Base-by-base conservation (phyloP, 306 rosid species). In the Lathyrus oleraceus region DNA sequence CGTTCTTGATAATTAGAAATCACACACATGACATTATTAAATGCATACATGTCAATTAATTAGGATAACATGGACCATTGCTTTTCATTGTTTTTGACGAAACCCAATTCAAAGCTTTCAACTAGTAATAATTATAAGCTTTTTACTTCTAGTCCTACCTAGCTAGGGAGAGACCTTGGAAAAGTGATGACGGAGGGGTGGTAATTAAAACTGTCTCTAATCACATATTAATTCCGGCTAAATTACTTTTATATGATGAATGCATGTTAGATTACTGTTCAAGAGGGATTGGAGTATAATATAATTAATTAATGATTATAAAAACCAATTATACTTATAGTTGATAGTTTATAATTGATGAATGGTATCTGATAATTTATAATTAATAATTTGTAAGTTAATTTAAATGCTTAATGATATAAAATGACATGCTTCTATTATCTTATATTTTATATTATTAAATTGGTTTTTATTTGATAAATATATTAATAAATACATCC, bases 91-190 rank as follows among this genome's bases (percentile, higher is more conserved):
- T 53, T 76, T 76, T 70, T 69, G 73, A 62, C 76, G 20, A 69
- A 79, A 59, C 14, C 51, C 14, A 6, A 30, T 60, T 76, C 40
- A 69, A 70, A 73, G 39, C 73, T 49, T 43, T 81, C 75, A 76
- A 65, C 67, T 49, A 35, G 7, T 7, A 65, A 44, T 69, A 69
- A 80, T 59, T 51, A 51, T 8, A 8, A 19, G 21, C 15, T 36
- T 47, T 35, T 35, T 32, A 54, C 47, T 42, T 11, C 63, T 39
- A 60, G 35, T n/a, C 47, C 69, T 10, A 47, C 61, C 57, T 61
- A 48, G 68, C 57, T 61, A 48, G 72, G 70, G 57, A 38, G 69
- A 15, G 20, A 58, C 7, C 3, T 23, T 38, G 3, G 49, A 13
- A n/a, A 4, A 5, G n/a, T 23, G 60, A 2, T 35, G 39, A 7